These are phyloP conservation scores for apple (Malus domestica) DNA, from an alignment of 306 rosid species.

Conservation along the genomic window DNA sequence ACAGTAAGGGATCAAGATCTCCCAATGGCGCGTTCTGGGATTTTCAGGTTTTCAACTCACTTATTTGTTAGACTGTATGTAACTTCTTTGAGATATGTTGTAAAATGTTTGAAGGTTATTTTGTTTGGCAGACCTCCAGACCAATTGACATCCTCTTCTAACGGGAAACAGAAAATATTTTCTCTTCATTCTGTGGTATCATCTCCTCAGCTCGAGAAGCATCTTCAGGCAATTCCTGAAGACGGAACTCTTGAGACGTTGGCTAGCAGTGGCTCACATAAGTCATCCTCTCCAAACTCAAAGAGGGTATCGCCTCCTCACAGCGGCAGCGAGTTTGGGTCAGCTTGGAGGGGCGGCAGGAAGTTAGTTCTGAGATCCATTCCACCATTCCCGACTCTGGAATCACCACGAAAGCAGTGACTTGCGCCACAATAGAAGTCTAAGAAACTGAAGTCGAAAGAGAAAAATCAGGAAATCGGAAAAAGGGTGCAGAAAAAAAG, in stretches of 20 bases:
- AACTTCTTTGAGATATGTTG: background rate
- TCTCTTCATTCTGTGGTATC: background rate
- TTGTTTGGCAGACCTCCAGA: background rate
- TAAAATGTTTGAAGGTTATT: background rate
- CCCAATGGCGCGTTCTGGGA: background rate
- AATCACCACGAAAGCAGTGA: background rate
- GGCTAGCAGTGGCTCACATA: background rate
- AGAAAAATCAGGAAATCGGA: too few species aligned
- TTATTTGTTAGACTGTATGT: background rate
- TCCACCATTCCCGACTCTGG: constrained; percentile 15
- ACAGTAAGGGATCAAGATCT: background rate
- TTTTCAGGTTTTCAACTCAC: constrained; percentile 16
- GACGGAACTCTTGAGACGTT: constrained; percentile 8
- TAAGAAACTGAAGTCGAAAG: too few species aligned
- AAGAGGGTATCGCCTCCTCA: constrained; percentile 24
- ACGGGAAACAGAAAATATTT: background rate
- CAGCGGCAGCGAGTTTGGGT: background rate
- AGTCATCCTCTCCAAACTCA: constrained; percentile 22
- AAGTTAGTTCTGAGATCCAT: constrained; percentile 23
- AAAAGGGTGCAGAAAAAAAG: too few species aligned
- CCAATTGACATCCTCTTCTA: background rate
- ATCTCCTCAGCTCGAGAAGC: constrained; percentile 2
- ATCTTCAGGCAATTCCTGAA: constrained; percentile 18
- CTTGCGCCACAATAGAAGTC: background rate
- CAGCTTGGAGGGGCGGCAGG: constrained; percentile 17